phyloP scores from a whole-genome alignment of 2,329 filamentous ascomycete genomes.

The Elsinoe necatrix region DNA sequence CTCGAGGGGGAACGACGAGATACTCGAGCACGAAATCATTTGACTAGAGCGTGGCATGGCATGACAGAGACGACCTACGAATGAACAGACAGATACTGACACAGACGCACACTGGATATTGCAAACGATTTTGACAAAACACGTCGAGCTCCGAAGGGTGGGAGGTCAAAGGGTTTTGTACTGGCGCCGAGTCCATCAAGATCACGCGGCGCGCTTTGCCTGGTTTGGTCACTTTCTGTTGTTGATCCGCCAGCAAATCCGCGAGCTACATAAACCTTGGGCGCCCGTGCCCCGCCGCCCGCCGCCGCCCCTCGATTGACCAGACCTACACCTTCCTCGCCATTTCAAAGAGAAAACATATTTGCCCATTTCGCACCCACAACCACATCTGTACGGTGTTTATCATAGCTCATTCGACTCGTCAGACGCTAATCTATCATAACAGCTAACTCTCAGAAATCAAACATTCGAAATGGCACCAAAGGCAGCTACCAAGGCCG shows the following conservation, averaged over 20 bases:
- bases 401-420: constrained; percentile 29
- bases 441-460: constrained; percentile 6
- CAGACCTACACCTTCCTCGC: constrained; percentile 4
- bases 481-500: constrained; percentile 46
- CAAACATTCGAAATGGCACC: constrained; percentile 49
- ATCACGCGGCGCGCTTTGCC: constrained; percentile 7
- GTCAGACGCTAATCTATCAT: constrained; percentile 25
- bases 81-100: neutral
- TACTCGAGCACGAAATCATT: neutral
- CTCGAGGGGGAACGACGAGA: neutral
- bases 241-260: constrained; percentile 1
- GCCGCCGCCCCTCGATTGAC: constrained; percentile 3
- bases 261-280: constrained; percentile 3
- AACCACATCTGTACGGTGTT: constrained; percentile 15
- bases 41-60: neutral
- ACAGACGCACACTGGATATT: constrained; percentile 1
- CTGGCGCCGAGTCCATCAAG: neutral
- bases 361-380: constrained; percentile 9
- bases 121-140: neutral
- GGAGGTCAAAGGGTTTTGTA: neutral
- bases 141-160: neutral
- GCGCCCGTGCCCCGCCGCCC: constrained; percentile 6
- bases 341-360: constrained; percentile 10
- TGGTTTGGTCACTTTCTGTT: neutral
- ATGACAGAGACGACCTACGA: neutral